Percentiles rank a stretch among this genome's conserved stretches.
These are phyloP conservation scores for Penicillium brevicompactum DNA, from an alignment of 2,329 filamentous ascomycete species.

Conservation along the genomic window DNA sequence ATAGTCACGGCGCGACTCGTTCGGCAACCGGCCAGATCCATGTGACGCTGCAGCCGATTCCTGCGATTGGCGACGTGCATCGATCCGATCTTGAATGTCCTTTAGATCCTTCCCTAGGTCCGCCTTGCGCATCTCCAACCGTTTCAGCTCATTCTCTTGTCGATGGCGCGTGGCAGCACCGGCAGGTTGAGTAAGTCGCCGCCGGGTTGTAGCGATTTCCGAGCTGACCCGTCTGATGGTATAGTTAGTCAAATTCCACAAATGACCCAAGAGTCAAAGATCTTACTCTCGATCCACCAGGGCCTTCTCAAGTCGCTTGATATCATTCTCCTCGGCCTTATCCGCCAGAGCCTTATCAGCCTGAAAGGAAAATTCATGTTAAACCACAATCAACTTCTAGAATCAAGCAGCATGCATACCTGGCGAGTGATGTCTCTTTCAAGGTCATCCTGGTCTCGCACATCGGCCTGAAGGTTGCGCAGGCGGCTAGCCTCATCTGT, in stretches of 20 bases:
- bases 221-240: slow-evolving; percentile 59
- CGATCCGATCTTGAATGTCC: slow-evolving; percentile 80
- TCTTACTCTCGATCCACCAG: slow-evolving; percentile 49
- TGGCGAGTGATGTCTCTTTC: slow-evolving; percentile 79
- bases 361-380: slow-evolving; percentile 24
- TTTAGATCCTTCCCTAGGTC: slow-evolving; percentile 71
- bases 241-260: slow-evolving; percentile 1
- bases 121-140: slow-evolving; percentile 66
- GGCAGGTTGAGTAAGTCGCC: slow-evolving; percentile 58
- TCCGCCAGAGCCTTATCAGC: slow-evolving; percentile 63
- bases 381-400: neutral
- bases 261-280: neutral
- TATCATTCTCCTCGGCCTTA: slow-evolving; percentile 65
- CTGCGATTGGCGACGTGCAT: slow-evolving; percentile 66
- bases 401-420: slow-evolving; percentile 25
- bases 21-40: slow-evolving; percentile 62
- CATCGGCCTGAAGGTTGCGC: slow-evolving; percentile 64
- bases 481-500: slow-evolving; percentile 63
- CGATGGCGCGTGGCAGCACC: slow-evolving; percentile 54
- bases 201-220: slow-evolving; percentile 64
- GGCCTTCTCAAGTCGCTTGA: slow-evolving; percentile 63
- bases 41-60: slow-evolving; percentile 48
- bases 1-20: slow-evolving; percentile 84
- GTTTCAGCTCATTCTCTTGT: slow-evolving; percentile 60
- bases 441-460: slow-evolving; percentile 85